Conservation (phyloP, 129 eudicot species). For the Ambrosia trifida region DNA sequence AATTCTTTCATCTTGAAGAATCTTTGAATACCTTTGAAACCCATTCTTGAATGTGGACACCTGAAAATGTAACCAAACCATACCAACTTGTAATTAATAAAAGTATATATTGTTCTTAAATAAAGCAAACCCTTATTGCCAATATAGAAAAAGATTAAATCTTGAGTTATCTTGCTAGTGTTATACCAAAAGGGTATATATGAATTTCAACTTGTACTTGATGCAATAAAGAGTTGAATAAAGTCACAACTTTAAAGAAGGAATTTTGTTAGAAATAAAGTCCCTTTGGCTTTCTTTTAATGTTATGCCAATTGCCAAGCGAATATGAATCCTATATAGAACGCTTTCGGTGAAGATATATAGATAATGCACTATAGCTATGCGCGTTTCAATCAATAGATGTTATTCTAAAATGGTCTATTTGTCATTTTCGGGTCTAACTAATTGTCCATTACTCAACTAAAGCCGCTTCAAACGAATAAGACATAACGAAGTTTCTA, state of each 20-base stretch:
- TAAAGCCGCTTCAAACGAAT: not conserved
- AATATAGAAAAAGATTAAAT: constrained; percentile 25
- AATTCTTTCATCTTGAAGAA: constrained; percentile 67
- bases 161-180: constrained; percentile 27
- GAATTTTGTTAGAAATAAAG: constrained; percentile 15
- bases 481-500: not conserved
- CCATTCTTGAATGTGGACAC: constrained; percentile 80
- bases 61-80: constrained; percentile 34
- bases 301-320: constrained; percentile 6
- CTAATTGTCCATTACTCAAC: not conserved
- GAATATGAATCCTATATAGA: not conserved
- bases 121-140: constrained; percentile 28
- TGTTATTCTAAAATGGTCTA: constrained; percentile 1
- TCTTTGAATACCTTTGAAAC: constrained; percentile 71
- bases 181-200: constrained; percentile 24
- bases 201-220: constrained; percentile 7
- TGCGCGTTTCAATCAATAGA: not conserved
- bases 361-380: not conserved
- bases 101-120: constrained; percentile 1
- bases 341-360: constrained; percentile 14
- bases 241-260: constrained; percentile 5
- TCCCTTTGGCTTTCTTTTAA: constrained; percentile 11
- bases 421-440: not conserved
- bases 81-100: constrained; percentile 12
- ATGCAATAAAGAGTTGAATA: constrained; percentile 15